phyloP scores from a whole-genome alignment of 2,329 filamentous ascomycete genomes.

The Lachnellula cervina region DNA sequence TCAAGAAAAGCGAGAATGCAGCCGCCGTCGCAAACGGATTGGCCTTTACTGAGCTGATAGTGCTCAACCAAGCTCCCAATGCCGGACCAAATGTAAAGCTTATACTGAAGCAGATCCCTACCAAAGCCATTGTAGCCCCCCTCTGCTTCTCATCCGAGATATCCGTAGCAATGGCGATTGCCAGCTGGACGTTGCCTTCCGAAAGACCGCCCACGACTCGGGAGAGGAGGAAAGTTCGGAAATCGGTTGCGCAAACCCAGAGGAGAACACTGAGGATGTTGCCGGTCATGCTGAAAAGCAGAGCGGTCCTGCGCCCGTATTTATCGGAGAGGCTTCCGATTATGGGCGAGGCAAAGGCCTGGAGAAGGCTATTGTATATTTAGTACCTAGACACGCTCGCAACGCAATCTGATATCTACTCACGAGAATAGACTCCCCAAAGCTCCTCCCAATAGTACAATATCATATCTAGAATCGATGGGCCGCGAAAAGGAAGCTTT shows the following conservation, averaged over 20 bases:
- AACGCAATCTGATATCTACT: conserved; percentile 18
- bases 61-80: conserved; percentile 79
- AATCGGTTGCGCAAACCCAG: conserved; percentile 91
- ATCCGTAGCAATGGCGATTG: conserved; percentile 93
- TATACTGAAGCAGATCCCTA: conserved; percentile 93
- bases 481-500: conserved; percentile 88
- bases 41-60: conserved; percentile 68
- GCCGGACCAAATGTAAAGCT: conserved; percentile 96
- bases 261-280: conserved; percentile 91
- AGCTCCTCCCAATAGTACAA: conserved; percentile 89
- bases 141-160: conserved; percentile 82
- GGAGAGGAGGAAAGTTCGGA: conserved; percentile 92
- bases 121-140: conserved; percentile 90
- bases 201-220: conserved; percentile 88
- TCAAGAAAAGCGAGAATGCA: conserved; percentile 76
- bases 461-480: conserved; percentile 95
- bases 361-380: conserved; percentile 52
- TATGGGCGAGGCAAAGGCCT: conserved; percentile 85
- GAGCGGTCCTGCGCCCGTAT: conserved; percentile 79
- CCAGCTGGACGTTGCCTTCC: conserved; percentile 94
- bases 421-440: conserved; percentile 84
- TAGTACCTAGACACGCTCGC: not conserved
- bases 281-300: conserved; percentile 86
- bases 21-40: conserved; percentile 95
- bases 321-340: conserved; percentile 86